Conservation (phyloP, 805 yeast genomes). For the Osmozyma mogii region DNA sequence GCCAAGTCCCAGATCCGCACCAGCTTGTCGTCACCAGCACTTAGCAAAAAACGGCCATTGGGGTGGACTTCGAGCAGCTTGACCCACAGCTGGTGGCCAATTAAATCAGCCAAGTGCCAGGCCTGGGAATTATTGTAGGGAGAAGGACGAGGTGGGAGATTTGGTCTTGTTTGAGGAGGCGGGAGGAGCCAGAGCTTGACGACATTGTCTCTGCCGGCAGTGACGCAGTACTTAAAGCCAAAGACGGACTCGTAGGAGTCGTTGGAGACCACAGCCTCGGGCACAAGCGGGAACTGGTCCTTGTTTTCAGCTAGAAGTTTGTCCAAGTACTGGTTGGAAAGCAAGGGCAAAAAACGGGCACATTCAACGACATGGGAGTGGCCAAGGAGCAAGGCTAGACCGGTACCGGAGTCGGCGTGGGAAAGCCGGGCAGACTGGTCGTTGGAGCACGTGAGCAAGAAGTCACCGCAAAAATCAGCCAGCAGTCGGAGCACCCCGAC, state of each 20-base stretch:
- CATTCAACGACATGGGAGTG: slow-evolving; percentile 81
- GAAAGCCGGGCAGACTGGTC: slow-evolving; percentile 69
- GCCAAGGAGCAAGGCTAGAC: slow-evolving; percentile 59
- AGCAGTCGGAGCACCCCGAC: slow-evolving; percentile 5
- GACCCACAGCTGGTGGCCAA: slow-evolving; percentile 87
- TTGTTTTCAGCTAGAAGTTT: slow-evolving; percentile 26
- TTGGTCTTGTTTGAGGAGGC: slow-evolving; percentile 49
- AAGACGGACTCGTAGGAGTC: slow-evolving; percentile 24
- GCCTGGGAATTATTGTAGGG: slow-evolving; percentile 49
- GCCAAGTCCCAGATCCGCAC: slow-evolving; percentile 72
- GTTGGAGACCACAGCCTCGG: slow-evolving; percentile 18
- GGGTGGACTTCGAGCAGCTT: slow-evolving; percentile 66
- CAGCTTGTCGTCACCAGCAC: slow-evolving; percentile 74
- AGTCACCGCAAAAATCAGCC: slow-evolving; percentile 37
- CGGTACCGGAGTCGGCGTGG: slow-evolving; percentile 59
- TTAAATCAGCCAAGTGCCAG: slow-evolving; percentile 44
- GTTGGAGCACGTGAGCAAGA: slow-evolving; percentile 64
- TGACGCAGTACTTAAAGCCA: slow-evolving; percentile 66
- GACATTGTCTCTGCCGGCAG: slow-evolving; percentile 73
- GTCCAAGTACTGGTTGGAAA: slow-evolving; percentile 43
- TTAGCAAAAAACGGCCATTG: slow-evolving; percentile 57
- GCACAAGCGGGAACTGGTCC: slow-evolving; percentile 25
- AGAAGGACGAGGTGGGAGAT: slow-evolving; percentile 49
- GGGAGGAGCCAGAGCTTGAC: slow-evolving; percentile 76
- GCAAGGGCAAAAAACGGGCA: slow-evolving; percentile 54